A percentile compares a stretch with the other conserved stretches of the same genome.
Evolutionary conservation across 2,329 filamentous ascomycete species (phyloP).

Genomic region (Aspergillus pseudoglaucus): DNA sequence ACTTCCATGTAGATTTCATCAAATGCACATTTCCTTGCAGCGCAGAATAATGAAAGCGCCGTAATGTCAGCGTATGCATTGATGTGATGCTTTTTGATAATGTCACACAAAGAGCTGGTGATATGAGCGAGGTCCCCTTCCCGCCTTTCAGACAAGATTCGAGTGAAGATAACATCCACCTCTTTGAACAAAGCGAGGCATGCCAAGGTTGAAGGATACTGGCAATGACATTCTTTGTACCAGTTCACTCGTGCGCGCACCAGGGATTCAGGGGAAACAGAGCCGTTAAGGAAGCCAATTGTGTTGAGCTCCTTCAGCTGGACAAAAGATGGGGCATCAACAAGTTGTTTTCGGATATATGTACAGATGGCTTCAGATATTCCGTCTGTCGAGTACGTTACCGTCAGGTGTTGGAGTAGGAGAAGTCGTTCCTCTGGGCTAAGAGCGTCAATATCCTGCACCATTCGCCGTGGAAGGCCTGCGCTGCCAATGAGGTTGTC

Average conservation of each 20-base stretch:
- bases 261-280: slow-evolving; percentile 28
- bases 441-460: slow-evolving; percentile 37
- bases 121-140: slow-evolving; percentile 33
- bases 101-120: slow-evolving; percentile 30
- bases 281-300: slow-evolving; percentile 35
- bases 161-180: slow-evolving; percentile 23
- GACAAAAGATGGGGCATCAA: slow-evolving; percentile 32
- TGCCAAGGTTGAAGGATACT: slow-evolving; percentile 24
- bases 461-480: slow-evolving; percentile 31
- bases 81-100: slow-evolving; percentile 27
- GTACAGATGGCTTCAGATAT: slow-evolving; percentile 25
- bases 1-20: slow-evolving; percentile 60
- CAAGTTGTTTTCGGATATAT: slow-evolving; percentile 28
- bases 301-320: slow-evolving; percentile 38
- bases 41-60: slow-evolving; percentile 52
- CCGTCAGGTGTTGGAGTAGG: slow-evolving; percentile 32
- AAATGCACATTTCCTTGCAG: slow-evolving; percentile 50
- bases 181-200: slow-evolving; percentile 36
- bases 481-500: slow-evolving; percentile 22
- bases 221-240: slow-evolving; percentile 36
- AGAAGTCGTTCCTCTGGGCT: slow-evolving; percentile 38
- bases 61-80: slow-evolving; percentile 50
- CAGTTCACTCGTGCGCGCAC: slow-evolving; percentile 36
- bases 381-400: slow-evolving; percentile 22
- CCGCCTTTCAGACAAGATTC: slow-evolving; percentile 22